Conservation (phyloP, 164 flowering plant genomes). For the Vitis riparia region DNA sequence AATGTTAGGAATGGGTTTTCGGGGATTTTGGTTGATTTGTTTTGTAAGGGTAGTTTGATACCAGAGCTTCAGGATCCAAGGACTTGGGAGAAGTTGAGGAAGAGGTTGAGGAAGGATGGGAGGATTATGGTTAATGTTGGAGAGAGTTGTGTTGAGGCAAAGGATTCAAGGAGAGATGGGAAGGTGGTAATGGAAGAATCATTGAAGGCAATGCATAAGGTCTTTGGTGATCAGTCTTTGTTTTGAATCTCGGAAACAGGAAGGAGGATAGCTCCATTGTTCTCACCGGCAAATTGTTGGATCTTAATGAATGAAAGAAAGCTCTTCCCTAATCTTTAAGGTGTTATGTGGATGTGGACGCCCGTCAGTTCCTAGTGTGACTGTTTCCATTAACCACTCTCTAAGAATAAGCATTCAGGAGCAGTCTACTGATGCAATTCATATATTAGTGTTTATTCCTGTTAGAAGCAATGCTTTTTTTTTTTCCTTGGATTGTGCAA, state of each 20-base stretch:
- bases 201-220: too few relatives aligned
- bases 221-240: too few relatives aligned
- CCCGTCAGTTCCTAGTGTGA: conserved; percentile 22
- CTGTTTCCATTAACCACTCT: too few relatives aligned
- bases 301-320: conserved; percentile 52
- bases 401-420: too few relatives aligned
- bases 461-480: too few relatives aligned
- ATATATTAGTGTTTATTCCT: too few relatives aligned
- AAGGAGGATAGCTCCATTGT: conserved; percentile 75
- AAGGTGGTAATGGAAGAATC: too few relatives aligned
- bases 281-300: conserved; percentile 63
- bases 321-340: conserved; percentile 45
- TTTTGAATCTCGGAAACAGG: neutral
- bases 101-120: conserved; percentile 39
- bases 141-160: too few relatives aligned
- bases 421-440: too few relatives aligned
- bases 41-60: conserved; percentile 22
- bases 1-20: conserved; percentile 41
- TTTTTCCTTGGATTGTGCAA: too few relatives aligned
- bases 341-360: conserved; percentile 66
- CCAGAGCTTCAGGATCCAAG: conserved; percentile 32
- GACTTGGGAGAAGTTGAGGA: conserved; percentile 26
- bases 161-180: too few relatives aligned
- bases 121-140: too few relatives aligned
- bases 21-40: conserved; percentile 33